Percentiles rank a stretch among this genome's conserved stretches.
These are phyloP conservation scores for Tuber magnatum DNA, from an alignment of 495 filamentous ascomycete genomes.

Conservation along the genomic window DNA sequence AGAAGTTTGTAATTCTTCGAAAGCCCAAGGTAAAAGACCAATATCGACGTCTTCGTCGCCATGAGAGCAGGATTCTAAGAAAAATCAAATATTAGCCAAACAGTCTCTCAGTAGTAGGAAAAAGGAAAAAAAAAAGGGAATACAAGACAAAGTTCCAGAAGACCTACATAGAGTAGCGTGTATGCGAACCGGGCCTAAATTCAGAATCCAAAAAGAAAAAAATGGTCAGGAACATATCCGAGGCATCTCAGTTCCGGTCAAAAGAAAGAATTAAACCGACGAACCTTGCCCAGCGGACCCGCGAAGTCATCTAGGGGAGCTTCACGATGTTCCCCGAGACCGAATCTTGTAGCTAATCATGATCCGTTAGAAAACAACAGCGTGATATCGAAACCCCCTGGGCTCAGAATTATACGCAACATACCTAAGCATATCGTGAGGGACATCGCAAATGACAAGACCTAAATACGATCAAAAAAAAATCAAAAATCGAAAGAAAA, in stretches of 20 bases:
- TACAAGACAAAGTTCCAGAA: background rate
- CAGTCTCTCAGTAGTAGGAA: background rate
- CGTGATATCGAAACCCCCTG: background rate
- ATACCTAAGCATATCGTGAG: slow-evolving; percentile 69
- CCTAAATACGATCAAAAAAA: slow-evolving; percentile 41
- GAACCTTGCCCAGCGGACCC: background rate
- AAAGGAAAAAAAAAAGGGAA: background rate
- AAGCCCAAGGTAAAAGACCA: slow-evolving; percentile 77
- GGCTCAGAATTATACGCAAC: slow-evolving; percentile 25
- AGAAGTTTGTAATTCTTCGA: slow-evolving; percentile 67
- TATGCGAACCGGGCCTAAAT: slow-evolving; percentile 29
- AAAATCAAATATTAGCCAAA: slow-evolving; percentile 23
- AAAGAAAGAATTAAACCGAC: background rate
- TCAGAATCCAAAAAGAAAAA: background rate
- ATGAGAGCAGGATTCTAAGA: slow-evolving; percentile 77
- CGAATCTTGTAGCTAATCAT: background rate
- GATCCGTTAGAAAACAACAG: background rate
- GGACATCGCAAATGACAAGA: slow-evolving; percentile 67
- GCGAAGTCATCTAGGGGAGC: background rate
- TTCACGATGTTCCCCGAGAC: background rate
- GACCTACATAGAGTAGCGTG: slow-evolving; percentile 33
- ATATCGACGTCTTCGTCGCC: slow-evolving; percentile 83
- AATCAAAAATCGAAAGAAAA: background rate
- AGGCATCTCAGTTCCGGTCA: background rate
- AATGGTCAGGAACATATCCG: background rate